Conservation (phyloP, 129 eudicot species). For the Smallanthus sonchifolius region DNA sequence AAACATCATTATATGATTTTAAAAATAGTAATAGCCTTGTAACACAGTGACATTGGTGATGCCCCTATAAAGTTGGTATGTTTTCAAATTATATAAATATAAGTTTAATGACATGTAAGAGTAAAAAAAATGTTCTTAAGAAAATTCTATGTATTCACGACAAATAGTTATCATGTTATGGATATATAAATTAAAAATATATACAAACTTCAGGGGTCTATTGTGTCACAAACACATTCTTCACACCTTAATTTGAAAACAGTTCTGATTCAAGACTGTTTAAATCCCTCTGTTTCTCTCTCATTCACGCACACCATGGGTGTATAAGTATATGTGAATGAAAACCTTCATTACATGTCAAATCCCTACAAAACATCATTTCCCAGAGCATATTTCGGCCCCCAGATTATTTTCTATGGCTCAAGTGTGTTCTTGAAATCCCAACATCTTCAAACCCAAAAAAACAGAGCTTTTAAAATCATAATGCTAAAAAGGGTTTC, state of each 20-base stretch:
- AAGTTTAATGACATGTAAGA: too few relatives aligned
- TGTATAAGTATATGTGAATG: not conserved
- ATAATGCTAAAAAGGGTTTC: slow-evolving; percentile 24
- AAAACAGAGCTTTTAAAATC: slow-evolving; percentile 30
- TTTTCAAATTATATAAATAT: too few relatives aligned
- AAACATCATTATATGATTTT: not conserved
- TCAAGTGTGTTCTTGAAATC: slow-evolving; percentile 32
- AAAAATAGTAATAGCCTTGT: too few relatives aligned
- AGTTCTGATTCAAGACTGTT: slow-evolving; percentile 17
- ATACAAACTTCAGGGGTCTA: not conserved
- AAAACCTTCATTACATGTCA: slow-evolving; percentile 23
- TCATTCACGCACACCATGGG: slow-evolving; percentile 20
- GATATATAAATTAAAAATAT: not conserved
- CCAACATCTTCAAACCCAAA: slow-evolving; percentile 32
- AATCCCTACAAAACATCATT: slow-evolving; percentile 22
- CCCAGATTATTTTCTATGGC: slow-evolving; percentile 33
- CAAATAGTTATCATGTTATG: too few relatives aligned
- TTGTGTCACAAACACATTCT: slow-evolving; percentile 7
- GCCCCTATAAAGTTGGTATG: too few relatives aligned
- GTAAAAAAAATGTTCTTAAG: too few relatives aligned
- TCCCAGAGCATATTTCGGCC: slow-evolving; percentile 26
- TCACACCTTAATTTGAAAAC: slow-evolving; percentile 14
- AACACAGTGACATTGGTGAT: too few relatives aligned
- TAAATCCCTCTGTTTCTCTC: slow-evolving; percentile 17
- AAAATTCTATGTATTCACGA: too few relatives aligned